These are phyloP conservation scores for Scleromitrula shiraiana DNA, from an alignment of 2,329 filamentous ascomycete species.

Conservation along the genomic window DNA sequence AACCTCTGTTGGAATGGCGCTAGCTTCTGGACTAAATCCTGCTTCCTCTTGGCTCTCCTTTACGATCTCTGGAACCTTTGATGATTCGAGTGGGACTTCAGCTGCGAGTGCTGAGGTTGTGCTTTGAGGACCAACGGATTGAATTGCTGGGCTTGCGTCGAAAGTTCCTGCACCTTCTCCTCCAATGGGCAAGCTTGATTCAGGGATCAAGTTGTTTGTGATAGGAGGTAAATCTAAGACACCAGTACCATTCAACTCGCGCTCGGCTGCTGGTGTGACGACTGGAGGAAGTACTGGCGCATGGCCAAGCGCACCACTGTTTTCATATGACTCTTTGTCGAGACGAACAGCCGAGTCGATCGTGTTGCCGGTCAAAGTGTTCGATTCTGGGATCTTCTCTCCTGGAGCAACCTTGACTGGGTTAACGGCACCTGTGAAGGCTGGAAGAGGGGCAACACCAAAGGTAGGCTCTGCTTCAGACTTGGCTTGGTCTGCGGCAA, in stretches of 20 bases:
- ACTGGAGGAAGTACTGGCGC: slow-evolving; percentile 28
- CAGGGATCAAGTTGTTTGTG: slow-evolving; percentile 63
- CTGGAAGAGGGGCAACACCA: slow-evolving; percentile 53
- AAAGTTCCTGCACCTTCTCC: slow-evolving; percentile 38
- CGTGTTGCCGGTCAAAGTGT: slow-evolving; percentile 57
- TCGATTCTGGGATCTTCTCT: slow-evolving; percentile 66
- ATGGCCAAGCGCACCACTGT: slow-evolving; percentile 52
- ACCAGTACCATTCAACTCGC: slow-evolving; percentile 28
- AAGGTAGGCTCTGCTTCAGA: slow-evolving; percentile 39
- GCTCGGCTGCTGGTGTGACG: slow-evolving; percentile 36
- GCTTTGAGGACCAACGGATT: slow-evolving; percentile 40
- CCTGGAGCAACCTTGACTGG: slow-evolving; percentile 73
- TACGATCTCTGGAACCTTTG: slow-evolving; percentile 53
- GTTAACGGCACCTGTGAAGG: slow-evolving; percentile 60
- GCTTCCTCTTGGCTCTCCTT: slow-evolving; percentile 66
- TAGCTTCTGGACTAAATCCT: slow-evolving; percentile 57
- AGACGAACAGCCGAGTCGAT: slow-evolving; percentile 64
- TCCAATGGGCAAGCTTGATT: slow-evolving; percentile 68
- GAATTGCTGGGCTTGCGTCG: slow-evolving; percentile 43
- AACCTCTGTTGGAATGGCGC: slow-evolving; percentile 56
- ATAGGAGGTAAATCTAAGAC: slow-evolving; percentile 46
- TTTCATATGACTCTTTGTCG: slow-evolving; percentile 82
- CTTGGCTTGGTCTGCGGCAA: slow-evolving; percentile 40
- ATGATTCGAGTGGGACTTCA: slow-evolving; percentile 35
- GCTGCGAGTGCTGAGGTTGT: slow-evolving; percentile 36